Evolutionary conservation across 2,329 filamentous ascomycete species (phyloP).

Genomic region (Pezizomycotina sp.): DNA sequence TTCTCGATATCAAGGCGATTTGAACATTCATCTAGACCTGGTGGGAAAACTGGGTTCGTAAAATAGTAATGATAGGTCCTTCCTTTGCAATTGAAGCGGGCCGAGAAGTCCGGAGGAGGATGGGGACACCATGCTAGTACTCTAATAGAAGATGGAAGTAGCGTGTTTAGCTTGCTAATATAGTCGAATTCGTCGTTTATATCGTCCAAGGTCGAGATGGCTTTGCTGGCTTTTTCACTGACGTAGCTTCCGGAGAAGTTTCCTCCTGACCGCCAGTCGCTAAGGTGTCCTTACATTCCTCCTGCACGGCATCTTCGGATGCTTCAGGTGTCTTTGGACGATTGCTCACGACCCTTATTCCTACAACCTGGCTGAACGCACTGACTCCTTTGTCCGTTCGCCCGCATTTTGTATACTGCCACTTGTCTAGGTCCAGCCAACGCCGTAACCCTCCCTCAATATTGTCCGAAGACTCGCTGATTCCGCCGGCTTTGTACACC

Average conservation of each 20-base stretch:
- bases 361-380: constrained; percentile 91
- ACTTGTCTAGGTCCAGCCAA: constrained; percentile 58
- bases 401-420: constrained; percentile 88
- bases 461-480: constrained; percentile 31
- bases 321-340: constrained; percentile 38
- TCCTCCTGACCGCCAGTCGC: constrained; percentile 19
- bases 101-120: constrained; percentile 65
- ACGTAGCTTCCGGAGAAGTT: constrained; percentile 2
- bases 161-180: constrained; percentile 62
- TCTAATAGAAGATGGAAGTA: constrained; percentile 78
- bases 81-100: constrained; percentile 82
- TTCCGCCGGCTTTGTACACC: constrained; percentile 30
- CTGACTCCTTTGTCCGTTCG: constrained; percentile 86
- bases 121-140: constrained; percentile 84
- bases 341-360: constrained; percentile 64
- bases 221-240: constrained; percentile 24
- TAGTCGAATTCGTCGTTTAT: constrained; percentile 72
- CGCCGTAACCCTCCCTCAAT: constrained; percentile 16
- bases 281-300: constrained; percentile 19
- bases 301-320: constrained; percentile 14
- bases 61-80: constrained; percentile 94
- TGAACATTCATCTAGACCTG: constrained; percentile 34
- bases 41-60: constrained; percentile 49
- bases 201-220: constrained; percentile 40
- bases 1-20: constrained; percentile 69